These are phyloP conservation scores for Cryptococcus depauperatus DNA, from an alignment of 1,284 basidiomycete genomes.

Conservation along the genomic window DNA sequence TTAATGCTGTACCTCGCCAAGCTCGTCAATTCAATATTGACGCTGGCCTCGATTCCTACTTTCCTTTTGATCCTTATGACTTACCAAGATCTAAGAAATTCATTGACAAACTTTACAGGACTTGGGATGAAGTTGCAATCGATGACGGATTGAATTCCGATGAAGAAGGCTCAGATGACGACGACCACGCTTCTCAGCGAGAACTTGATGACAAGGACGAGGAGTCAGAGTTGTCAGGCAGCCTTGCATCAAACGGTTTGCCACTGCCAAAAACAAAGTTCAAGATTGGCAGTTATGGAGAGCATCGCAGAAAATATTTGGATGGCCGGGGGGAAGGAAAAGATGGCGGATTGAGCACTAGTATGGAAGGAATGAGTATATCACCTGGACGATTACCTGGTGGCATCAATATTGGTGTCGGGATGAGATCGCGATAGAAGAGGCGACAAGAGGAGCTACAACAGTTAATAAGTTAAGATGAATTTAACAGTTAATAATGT, in stretches of 20 bases:
- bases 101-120: conserved; percentile 50
- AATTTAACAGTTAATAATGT: too few relatives aligned
- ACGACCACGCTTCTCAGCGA: conserved; percentile 46
- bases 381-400: conserved; percentile 24
- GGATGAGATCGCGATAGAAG: too few relatives aligned
- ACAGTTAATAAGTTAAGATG: too few relatives aligned
- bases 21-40: conserved; percentile 48
- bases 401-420: too few relatives aligned
- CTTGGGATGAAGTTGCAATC: conserved; percentile 51
- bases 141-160: conserved; percentile 38
- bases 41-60: conserved; percentile 82
- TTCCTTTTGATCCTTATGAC: conserved; percentile 97
- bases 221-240: conserved; percentile 2
- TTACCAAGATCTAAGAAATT: conserved; percentile 54
- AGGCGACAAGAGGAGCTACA: too few relatives aligned
- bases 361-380: conserved; percentile 41
- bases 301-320: conserved; percentile 14
- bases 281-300: conserved; percentile 14
- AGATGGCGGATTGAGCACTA: conserved; percentile 31
- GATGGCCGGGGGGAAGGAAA: conserved; percentile 5
- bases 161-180: conserved; percentile 27
- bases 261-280: conserved; percentile 6
- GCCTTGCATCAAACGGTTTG: not conserved
- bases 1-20: conserved; percentile 32
- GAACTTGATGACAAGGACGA: conserved; percentile 57